These are phyloP conservation scores for Oidiodendron maius DNA, from an alignment of 495 filamentous ascomycete genomes.

Conservation along the genomic window DNA sequence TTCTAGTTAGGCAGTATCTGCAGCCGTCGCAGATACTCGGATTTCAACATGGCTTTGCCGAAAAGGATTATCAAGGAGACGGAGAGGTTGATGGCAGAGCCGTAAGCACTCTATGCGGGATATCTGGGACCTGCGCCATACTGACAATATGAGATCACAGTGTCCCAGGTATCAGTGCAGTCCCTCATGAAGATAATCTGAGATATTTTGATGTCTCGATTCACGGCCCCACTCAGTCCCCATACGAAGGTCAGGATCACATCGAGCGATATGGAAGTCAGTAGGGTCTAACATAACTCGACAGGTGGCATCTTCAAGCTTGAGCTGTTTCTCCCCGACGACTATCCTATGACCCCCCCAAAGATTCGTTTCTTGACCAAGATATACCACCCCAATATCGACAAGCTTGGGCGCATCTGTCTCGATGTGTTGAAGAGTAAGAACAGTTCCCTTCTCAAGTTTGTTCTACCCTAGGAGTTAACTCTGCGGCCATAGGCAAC, in stretches of 20 bases:
- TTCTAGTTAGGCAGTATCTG: background rate
- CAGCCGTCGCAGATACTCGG: background rate
- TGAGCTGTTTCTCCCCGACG: slow-evolving; percentile 97
- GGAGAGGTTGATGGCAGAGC: slow-evolving; percentile 92
- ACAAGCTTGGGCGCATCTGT: slow-evolving; percentile 94
- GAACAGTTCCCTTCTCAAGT: slow-evolving; percentile 14
- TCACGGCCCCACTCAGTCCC: slow-evolving; percentile 87
- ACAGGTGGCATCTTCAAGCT: slow-evolving; percentile 92
- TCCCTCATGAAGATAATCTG: slow-evolving; percentile 98
- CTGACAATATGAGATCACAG: slow-evolving; percentile 36
- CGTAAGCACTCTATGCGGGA: slow-evolving; percentile 52
- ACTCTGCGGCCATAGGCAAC: slow-evolving; percentile 57
- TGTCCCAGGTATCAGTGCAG: slow-evolving; percentile 91
- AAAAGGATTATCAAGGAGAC: slow-evolving; percentile 99
- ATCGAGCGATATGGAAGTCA: background rate
- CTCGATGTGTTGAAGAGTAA: slow-evolving; percentile 95
- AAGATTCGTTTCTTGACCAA: slow-evolving; percentile 98
- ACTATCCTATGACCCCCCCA: slow-evolving; percentile 98
- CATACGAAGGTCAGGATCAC: slow-evolving; percentile 69
- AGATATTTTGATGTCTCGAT: slow-evolving; percentile 98
- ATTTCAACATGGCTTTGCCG: slow-evolving; percentile 52
- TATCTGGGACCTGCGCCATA: background rate
- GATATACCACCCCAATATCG: slow-evolving; percentile 99
- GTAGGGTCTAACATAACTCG: slow-evolving; percentile 3
- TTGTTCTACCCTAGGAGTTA: background rate